A percentile compares a stretch with the other conserved stretches of the same genome.
These are phyloP conservation scores for Gossypium schwendimanii DNA, from an alignment of 441 rosid genomes.

Conservation along the genomic window DNA sequence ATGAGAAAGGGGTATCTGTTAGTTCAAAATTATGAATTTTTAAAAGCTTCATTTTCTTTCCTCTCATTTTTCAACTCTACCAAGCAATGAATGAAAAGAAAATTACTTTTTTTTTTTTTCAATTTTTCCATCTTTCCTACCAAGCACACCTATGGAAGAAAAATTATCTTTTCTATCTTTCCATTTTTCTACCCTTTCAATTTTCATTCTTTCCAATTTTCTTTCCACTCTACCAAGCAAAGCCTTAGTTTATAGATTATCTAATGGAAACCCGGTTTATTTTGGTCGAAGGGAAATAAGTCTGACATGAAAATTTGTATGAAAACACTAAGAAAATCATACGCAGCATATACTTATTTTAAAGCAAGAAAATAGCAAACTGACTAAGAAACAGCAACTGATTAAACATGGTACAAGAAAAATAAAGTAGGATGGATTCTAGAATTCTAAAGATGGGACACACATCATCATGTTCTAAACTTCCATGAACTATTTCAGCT, in stretches of 20 bases:
- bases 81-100: too few relatives aligned
- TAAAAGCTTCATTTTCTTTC: too few relatives aligned
- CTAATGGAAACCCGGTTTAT: neutral
- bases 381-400: neutral
- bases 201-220: too few relatives aligned
- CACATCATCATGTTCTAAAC: neutral
- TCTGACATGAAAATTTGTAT: neutral
- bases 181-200: too few relatives aligned
- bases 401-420: neutral
- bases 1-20: too few relatives aligned
- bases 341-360: neutral
- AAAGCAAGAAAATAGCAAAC: neutral
- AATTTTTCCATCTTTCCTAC: too few relatives aligned
- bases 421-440: neutral
- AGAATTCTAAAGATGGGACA: neutral
- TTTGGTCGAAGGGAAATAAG: neutral
- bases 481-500: neutral
- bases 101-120: too few relatives aligned
- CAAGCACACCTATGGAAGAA: too few relatives aligned
- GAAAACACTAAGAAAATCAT: slow-evolving; percentile 1
- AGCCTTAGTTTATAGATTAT: neutral
- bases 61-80: too few relatives aligned
- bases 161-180: too few relatives aligned
- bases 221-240: too few relatives aligned
- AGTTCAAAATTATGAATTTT: too few relatives aligned